These are phyloP conservation scores for Rusavskia elegans DNA, from an alignment of 495 filamentous ascomycete genomes.

Conservation along the genomic window DNA sequence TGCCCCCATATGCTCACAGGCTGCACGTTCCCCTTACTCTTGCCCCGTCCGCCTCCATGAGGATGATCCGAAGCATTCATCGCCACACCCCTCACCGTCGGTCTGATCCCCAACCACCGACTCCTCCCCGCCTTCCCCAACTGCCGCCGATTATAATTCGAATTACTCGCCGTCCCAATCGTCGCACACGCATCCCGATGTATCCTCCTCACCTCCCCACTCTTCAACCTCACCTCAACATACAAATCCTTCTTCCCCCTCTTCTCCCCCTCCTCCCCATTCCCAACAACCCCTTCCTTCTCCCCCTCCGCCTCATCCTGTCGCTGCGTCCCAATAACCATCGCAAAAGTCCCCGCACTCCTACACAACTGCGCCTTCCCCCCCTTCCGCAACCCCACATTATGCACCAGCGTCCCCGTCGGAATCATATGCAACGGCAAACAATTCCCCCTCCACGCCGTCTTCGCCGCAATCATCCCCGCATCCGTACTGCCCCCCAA, in stretches of 20 bases:
- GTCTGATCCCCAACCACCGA: conserved; percentile 82
- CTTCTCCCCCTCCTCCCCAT: conserved; percentile 18
- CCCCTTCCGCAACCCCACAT: conserved; percentile 58
- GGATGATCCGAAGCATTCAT: conserved; percentile 98
- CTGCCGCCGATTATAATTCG: conserved; percentile 73
- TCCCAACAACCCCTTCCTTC: conserved; percentile 78
- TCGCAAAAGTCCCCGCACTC: conserved; percentile 81
- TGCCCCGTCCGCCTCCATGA: conserved; percentile 95
- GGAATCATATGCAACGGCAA: conserved; percentile 89
- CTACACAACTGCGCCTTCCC: conserved; percentile 80
- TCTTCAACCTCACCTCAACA: conserved; percentile 72
- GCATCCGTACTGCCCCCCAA: conserved; percentile 89
- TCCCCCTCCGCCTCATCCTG: conserved; percentile 52
- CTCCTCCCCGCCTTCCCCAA: conserved; percentile 88
- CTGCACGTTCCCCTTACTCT: conserved; percentile 93
- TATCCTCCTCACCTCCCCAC: conserved; percentile 77
- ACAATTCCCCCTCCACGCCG: conserved; percentile 89
- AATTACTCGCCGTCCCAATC: conserved; percentile 83
- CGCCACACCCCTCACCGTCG: conserved; percentile 87
- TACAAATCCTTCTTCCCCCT: conserved; percentile 20
- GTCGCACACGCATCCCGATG: conserved; percentile 87
- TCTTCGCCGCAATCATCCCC: conserved; percentile 86
- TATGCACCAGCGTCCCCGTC: conserved; percentile 77
- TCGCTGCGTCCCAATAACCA: conserved; percentile 52
- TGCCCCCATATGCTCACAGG: conserved; percentile 92